Conservation (phyloP, 2,329 filamentous ascomycete genomes). For the Lasiodiplodia citricola region DNA sequence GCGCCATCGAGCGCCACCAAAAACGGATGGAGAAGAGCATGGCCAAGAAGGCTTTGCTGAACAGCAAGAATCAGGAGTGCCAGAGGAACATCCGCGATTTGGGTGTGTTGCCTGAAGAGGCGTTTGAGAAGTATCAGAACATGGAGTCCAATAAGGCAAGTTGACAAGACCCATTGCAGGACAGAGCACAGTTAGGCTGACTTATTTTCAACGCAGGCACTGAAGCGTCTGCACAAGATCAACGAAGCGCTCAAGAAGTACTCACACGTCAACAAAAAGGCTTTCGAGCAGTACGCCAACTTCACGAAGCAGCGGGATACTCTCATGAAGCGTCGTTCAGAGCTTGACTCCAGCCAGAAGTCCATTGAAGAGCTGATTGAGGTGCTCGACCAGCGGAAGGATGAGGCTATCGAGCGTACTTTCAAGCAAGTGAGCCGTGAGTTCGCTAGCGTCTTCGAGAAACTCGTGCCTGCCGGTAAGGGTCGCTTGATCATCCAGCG, state of each 20-base stretch:
- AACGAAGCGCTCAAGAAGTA: conserved; percentile 95
- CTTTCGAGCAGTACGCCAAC: conserved; percentile 97
- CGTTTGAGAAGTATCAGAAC: conserved; percentile 87
- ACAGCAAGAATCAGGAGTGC: conserved; percentile 77
- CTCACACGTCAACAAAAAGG: conserved; percentile 98
- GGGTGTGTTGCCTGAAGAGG: conserved; percentile 90
- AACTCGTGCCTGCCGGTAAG: conserved; percentile 90
- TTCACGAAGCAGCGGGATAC: conserved; percentile 92
- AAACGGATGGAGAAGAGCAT: conserved; percentile 91
- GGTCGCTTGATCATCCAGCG: conserved; percentile 92
- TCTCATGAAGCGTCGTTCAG: conserved; percentile 80
- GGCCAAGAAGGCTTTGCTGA: conserved; percentile 82
- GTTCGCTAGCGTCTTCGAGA: conserved; percentile 91
- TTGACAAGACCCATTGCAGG: conserved; percentile 37
- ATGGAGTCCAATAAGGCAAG: conserved; percentile 70
- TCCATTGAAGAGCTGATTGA: conserved; percentile 93
- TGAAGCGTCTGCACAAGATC: conserved; percentile 80
- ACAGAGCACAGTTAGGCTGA: conserved; percentile 30
- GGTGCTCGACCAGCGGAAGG: conserved; percentile 91
- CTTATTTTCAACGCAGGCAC: conserved; percentile 34
- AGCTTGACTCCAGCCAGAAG: conserved; percentile 82
- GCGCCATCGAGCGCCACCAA: conserved; percentile 81
- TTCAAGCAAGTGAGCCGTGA: conserved; percentile 97
- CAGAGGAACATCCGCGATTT: conserved; percentile 89
- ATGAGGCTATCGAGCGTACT: conserved; percentile 96